Percentiles rank a stretch among this genome's conserved stretches.
These are phyloP conservation scores for Linanthus parryae DNA, from an alignment of 148 eudicot species.

Conservation along the genomic window DNA sequence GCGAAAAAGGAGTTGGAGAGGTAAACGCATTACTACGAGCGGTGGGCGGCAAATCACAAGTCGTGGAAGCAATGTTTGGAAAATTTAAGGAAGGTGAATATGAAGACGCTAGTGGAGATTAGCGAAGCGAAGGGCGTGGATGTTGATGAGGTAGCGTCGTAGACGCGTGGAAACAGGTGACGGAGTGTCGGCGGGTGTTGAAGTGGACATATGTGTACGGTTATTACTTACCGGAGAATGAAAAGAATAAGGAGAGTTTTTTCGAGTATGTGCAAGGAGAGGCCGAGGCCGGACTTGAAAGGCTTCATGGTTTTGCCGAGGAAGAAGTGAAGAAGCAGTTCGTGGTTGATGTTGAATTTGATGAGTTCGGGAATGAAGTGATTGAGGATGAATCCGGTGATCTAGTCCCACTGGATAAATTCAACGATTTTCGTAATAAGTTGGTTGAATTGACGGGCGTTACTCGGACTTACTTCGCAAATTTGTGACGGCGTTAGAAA, in stretches of 20 bases:
- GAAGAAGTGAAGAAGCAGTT: no score
- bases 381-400: no score
- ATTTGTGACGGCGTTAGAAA: no score
- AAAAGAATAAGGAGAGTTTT: constrained; percentile 36
- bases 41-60: constrained; percentile 37
- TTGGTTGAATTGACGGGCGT: no score
- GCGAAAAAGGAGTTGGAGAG: constrained; percentile 38
- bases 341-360: no score
- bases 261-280: constrained; percentile 72
- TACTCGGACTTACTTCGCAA: no score
- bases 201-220: constrained; percentile 84
- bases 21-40: constrained; percentile 40
- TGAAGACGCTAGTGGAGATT: constrained; percentile 36
- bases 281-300: constrained; percentile 69
- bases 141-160: constrained; percentile 48
- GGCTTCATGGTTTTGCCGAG: constrained; percentile 73
- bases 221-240: constrained; percentile 51
- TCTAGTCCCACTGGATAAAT: no score
- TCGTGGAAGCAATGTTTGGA: constrained; percentile 47
- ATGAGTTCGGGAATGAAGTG: no score
- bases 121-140: constrained; percentile 46
- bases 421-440: no score
- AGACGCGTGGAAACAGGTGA: constrained; percentile 82
- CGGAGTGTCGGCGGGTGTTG: constrained; percentile 69
- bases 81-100: not conserved